phyloP scores from a whole-genome alignment of 2,329 filamentous ascomycete genomes.

The Fusarium nurragi region DNA sequence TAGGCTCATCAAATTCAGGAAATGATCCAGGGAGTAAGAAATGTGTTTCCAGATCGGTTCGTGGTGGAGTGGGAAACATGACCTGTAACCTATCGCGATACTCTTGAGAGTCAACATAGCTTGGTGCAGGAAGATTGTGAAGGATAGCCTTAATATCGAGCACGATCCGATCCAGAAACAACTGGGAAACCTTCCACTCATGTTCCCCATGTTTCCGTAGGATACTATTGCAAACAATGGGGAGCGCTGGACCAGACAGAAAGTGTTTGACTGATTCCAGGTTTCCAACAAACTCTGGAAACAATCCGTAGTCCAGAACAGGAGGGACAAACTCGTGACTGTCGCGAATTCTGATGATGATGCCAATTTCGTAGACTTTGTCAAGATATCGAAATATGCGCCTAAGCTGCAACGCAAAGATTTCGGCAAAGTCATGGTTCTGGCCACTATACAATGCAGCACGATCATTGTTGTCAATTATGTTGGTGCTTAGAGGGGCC shows the following conservation, averaged over 20 bases:
- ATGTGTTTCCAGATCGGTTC: slow-evolving; percentile 29
- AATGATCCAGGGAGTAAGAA: slow-evolving; percentile 43
- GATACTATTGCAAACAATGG: slow-evolving; percentile 41
- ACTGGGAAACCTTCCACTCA: slow-evolving; percentile 29
- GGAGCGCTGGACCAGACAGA: slow-evolving; percentile 42
- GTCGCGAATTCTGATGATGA: slow-evolving; percentile 43
- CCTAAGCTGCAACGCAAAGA: slow-evolving; percentile 36
- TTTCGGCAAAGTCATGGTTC: slow-evolving; percentile 33
- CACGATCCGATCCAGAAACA: slow-evolving; percentile 43
- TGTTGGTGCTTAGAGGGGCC: slow-evolving; percentile 31
- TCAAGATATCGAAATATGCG: slow-evolving; percentile 36
- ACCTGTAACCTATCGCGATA: slow-evolving; percentile 40
- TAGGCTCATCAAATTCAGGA: slow-evolving; percentile 36
- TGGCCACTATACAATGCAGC: slow-evolving; percentile 18
- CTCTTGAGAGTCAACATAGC: slow-evolving; percentile 41
- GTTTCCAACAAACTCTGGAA: slow-evolving; percentile 14
- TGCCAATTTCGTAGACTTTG: slow-evolving; percentile 43
- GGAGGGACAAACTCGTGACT: slow-evolving; percentile 38
- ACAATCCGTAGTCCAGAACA: slow-evolving; percentile 38
- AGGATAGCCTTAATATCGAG: slow-evolving; percentile 47
- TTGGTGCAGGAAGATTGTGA: slow-evolving; percentile 43
- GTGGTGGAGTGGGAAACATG: slow-evolving; percentile 31
- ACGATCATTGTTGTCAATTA: slow-evolving; percentile 40
- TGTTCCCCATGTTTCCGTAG: slow-evolving; percentile 24
- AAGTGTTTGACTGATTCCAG: slow-evolving; percentile 41